phyloP scores from a whole-genome alignment of 2,329 filamentous ascomycete species.

The Beauveria asiatica region DNA sequence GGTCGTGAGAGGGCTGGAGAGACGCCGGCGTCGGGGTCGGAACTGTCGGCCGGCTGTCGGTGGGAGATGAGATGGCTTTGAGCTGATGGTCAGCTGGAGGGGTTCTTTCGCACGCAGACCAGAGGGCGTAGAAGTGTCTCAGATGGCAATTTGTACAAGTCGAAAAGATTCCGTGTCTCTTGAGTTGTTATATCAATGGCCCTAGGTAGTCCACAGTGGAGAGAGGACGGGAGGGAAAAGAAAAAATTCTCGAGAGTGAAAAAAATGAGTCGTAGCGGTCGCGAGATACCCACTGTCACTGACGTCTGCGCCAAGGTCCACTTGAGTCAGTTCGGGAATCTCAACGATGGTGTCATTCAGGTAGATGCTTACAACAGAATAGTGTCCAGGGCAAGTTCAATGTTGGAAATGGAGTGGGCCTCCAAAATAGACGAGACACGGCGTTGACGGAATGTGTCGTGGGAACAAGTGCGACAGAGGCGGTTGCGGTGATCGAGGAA shows the following conservation, averaged over 20 bases:
- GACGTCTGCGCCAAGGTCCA: slow-evolving; percentile 1
- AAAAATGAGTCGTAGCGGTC: slow-evolving; percentile 1
- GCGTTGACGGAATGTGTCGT: neutral
- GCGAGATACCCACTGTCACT: slow-evolving; percentile 2
- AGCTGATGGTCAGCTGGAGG: slow-evolving; percentile 3
- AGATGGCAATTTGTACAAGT: neutral
- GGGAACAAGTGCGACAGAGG: neutral
- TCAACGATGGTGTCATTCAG: slow-evolving; percentile 16
- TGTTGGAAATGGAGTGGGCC: neutral
- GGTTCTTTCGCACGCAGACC: neutral
- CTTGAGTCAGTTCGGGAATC: slow-evolving; percentile 3
- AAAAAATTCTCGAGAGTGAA: slow-evolving; percentile 1
- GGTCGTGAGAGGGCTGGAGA: slow-evolving; percentile 6
- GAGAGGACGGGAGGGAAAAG: neutral
- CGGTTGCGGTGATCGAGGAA: neutral
- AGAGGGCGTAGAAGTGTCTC: neutral
- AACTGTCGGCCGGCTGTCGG: slow-evolving; percentile 3
- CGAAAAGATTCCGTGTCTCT: neutral
- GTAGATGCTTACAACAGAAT: neutral
- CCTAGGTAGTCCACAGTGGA: neutral
- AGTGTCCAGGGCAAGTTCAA: neutral
- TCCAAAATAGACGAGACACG: neutral
- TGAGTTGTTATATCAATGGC: neutral
- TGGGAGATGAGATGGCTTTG: neutral
- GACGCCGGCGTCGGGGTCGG: neutral